Percentiles rank a stretch among this genome's conserved stretches.
phyloP scores from a whole-genome alignment of 179 eudicot genomes.

The Silene noctiflora region DNA sequence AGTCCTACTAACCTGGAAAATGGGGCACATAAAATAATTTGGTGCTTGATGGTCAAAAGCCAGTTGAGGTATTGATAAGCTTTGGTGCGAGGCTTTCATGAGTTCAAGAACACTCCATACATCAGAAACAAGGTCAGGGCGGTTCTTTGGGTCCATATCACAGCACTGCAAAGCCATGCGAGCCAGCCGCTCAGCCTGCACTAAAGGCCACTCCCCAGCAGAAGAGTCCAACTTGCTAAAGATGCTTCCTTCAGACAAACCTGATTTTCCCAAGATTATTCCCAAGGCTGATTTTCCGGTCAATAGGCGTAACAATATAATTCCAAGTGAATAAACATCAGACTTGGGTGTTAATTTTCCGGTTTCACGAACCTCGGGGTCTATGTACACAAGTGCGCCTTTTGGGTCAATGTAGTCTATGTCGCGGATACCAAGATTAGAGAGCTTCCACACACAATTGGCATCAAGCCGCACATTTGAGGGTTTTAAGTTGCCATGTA shows the following conservation, averaged over 20 bases:
- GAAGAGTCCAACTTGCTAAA: conserved; percentile 51
- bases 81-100: conserved; percentile 49
- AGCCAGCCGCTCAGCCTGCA: conserved; percentile 77
- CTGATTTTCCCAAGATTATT: conserved; percentile 42
- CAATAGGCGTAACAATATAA: conserved; percentile 57
- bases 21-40: conserved; percentile 39
- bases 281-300: conserved; percentile 68
- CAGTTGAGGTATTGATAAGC: conserved; percentile 25
- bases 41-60: conserved; percentile 44
- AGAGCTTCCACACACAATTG: conserved; percentile 55
- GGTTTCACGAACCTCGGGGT: conserved; percentile 50
- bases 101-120: conserved; percentile 68
- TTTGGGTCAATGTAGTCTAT: conserved; percentile 39
- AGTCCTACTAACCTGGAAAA: conserved; percentile 31
- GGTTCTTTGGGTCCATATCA: conserved; percentile 36
- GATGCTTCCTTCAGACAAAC: conserved; percentile 51
- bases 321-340: conserved; percentile 74
- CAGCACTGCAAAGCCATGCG: conserved; percentile 65
- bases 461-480: conserved; percentile 62
- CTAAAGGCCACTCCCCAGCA: conserved; percentile 94
- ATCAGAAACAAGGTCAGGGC: conserved; percentile 74
- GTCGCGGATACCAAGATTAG: conserved; percentile 64
- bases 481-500: conserved; percentile 75
- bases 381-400: conserved; percentile 58
- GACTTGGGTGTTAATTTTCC: conserved; percentile 63